Base-by-base conservation (phyloP, 306 rosid genomes). In the Acacia acuminata region DNA sequence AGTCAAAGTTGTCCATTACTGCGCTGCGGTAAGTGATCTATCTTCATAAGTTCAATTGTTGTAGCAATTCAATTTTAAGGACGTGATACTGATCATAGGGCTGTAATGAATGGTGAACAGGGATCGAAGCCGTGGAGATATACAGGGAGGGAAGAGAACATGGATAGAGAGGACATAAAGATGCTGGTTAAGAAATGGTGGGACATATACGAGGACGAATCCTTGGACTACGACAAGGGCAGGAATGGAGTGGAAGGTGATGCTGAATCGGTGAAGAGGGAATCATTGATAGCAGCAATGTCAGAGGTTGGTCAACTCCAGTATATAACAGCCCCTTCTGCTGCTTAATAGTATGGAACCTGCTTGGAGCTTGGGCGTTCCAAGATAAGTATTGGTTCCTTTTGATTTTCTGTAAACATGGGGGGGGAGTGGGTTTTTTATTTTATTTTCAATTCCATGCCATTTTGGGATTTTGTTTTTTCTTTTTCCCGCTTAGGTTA, bases 41-140 rank as follows among this genome's bases (percentile, higher is more conserved):
- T 32, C n/a, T 16, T 17, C 38, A 16, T 0, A 4, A 14, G 3
- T 27, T 13, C 3, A 10, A 27, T 13, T 63, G 10, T 0, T 63
- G 10, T 27, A 30, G 17, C 20, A 27, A 9, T 12, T 63, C 7
- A 13, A 24, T 61, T 10, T 60, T 24, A 5, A 64, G 0, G 1
- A 14, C 3, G 42, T 30, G 70, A 64, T 0, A 7, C 5, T 60
- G 66, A 48, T 38, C 16, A 56, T 30, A 56, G 32, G 65, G 10
- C 11, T 58, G 2, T 10, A n/a, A 3, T 64, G 42, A 2, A 14
- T 30, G 10, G 32, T 6, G 70, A 30, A 77, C 44, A 91, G 98
- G 98, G 98, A 4, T 94, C 98, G 0, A 94, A 94, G 89, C 98
- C 98, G 1, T 94, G 98, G 97, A 90, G 97, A 84, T 94, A 90